Evolutionary conservation across 2,329 filamentous ascomycete species (phyloP).

Genomic region (Microascus cirrosus): DNA sequence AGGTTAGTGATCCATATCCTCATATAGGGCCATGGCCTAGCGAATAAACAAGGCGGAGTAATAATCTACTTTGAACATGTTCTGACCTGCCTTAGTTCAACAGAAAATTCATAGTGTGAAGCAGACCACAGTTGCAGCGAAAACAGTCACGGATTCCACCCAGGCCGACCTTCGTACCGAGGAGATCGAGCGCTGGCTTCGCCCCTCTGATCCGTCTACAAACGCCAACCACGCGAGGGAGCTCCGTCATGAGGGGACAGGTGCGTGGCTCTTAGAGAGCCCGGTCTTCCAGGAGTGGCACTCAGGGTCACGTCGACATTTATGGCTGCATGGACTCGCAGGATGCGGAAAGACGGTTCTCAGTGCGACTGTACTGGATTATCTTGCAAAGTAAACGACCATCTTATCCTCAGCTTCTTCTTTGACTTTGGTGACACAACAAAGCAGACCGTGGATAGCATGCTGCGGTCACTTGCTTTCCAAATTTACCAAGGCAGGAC

Average conservation of each 20-base stretch:
- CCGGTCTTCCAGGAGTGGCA: too few relatives aligned
- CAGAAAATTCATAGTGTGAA: background rate
- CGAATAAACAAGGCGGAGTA: too few relatives aligned
- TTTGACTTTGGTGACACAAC: constrained; percentile 4
- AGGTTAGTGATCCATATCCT: background rate
- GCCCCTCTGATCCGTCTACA: constrained; percentile 5
- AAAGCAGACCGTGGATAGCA: constrained; percentile 10
- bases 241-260: constrained; percentile 6
- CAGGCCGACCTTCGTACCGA: background rate
- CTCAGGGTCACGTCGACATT: too few relatives aligned
- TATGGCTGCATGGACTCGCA: too few relatives aligned
- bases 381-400: too few relatives aligned
- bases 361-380: too few relatives aligned
- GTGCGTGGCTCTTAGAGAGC: constrained; percentile 8
- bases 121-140: too few relatives aligned
- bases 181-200: constrained; percentile 8
- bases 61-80: background rate
- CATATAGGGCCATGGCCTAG: background rate
- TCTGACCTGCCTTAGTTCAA: background rate
- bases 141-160: too few relatives aligned
- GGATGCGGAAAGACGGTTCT: too few relatives aligned
- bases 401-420: too few relatives aligned
- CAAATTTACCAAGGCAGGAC: constrained; percentile 10
- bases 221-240: constrained; percentile 7
- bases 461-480: constrained; percentile 9